Conservation (phyloP, 805 yeast genomes). For the Cyberlindnera galapagoensis region DNA sequence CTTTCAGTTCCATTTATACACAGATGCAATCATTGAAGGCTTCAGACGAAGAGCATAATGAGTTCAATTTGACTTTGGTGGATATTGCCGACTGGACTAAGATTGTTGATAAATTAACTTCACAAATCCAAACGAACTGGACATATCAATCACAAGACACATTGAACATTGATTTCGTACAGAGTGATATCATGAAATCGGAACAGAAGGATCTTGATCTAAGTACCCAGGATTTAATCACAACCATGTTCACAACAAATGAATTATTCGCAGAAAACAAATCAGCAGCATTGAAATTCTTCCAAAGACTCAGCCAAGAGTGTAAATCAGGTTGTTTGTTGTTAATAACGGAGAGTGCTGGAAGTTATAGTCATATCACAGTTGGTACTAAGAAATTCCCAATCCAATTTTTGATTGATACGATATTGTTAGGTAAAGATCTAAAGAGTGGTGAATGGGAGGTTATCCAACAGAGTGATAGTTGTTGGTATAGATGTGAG, state of each 20-base stretch:
- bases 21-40: constrained; percentile 20
- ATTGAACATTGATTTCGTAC: constrained; percentile 27
- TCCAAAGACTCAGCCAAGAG: constrained; percentile 42
- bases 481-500: constrained; percentile 72
- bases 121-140: constrained; percentile 48
- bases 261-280: constrained; percentile 72
- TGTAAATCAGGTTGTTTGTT: constrained; percentile 56
- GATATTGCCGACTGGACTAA: constrained; percentile 78
- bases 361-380: constrained; percentile 75
- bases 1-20: constrained; percentile 51
- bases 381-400: constrained; percentile 78
- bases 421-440: constrained; percentile 51
- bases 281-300: constrained; percentile 49
- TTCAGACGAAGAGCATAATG: constrained; percentile 15
- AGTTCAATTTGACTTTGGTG: constrained; percentile 45
- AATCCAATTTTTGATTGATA: constrained; percentile 73
- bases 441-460: constrained; percentile 55
- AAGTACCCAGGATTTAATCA: constrained; percentile 42
- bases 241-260: constrained; percentile 79
- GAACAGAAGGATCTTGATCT: constrained; percentile 20
- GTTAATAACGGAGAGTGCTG: constrained; percentile 81
- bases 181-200: constrained; percentile 32
- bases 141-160: constrained; percentile 31
- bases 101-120: constrained; percentile 40
- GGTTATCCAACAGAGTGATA: constrained; percentile 56